Percentiles rank a stretch among this genome's conserved stretches.
Conservation (phyloP, 2,329 filamentous ascomycete genomes). For the Fusarium nurragi region DNA sequence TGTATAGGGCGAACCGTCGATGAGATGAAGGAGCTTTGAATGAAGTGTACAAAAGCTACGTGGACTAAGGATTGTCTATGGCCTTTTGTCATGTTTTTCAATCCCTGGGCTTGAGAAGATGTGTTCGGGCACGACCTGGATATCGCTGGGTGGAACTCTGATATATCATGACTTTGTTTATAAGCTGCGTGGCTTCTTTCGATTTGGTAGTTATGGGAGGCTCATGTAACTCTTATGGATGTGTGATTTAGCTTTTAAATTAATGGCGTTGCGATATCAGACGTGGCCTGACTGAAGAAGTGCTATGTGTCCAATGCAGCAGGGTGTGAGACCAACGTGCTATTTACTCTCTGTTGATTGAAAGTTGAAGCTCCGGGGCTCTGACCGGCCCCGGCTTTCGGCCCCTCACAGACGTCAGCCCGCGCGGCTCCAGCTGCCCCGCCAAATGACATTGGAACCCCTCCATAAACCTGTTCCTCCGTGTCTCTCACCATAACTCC, state of each 20-base stretch:
- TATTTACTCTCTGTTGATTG: neutral
- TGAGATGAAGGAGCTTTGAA: neutral
- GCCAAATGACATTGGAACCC: slow-evolving; percentile 32
- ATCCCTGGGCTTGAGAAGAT: slow-evolving; percentile 4
- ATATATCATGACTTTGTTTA: slow-evolving; percentile 30
- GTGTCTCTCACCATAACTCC: slow-evolving; percentile 6
- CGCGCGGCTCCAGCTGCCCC: slow-evolving; percentile 20
- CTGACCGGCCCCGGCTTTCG: slow-evolving; percentile 13
- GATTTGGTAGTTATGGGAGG: slow-evolving; percentile 26
- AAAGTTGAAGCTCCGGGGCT: slow-evolving; percentile 13
- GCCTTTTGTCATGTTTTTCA: neutral
- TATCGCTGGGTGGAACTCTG: slow-evolving; percentile 36
- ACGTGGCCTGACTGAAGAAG: neutral
- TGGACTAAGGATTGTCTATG: slow-evolving; percentile 8
- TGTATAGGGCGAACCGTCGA: slow-evolving; percentile 55
- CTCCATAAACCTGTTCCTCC: slow-evolving; percentile 37
- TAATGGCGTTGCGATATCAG: slow-evolving; percentile 30
- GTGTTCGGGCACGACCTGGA: slow-evolving; percentile 8
- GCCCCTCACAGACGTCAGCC: slow-evolving; percentile 29
- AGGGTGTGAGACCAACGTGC: neutral
- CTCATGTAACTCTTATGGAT: slow-evolving; percentile 14
- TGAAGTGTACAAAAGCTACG: slow-evolving; percentile 14
- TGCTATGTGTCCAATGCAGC: slow-evolving; percentile 4
- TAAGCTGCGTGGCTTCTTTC: slow-evolving; percentile 7
- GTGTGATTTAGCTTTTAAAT: slow-evolving; percentile 13